These are phyloP conservation scores for Gautieria morchelliformis DNA, from an alignment of 768 basidiomycete genomes.

Conservation along the genomic window DNA sequence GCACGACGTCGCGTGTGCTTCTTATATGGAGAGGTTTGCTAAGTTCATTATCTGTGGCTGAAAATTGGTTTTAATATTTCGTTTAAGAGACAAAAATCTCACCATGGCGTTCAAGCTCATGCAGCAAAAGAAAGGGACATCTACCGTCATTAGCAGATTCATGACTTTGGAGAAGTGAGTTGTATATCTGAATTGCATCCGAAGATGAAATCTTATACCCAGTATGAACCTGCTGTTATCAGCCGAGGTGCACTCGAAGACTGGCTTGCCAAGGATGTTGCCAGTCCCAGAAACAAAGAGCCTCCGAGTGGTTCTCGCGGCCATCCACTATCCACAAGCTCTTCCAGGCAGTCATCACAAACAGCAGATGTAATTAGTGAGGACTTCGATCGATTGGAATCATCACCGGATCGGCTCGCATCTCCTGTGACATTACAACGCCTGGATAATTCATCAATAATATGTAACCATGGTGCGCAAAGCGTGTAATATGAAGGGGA, in stretches of 20 bases:
- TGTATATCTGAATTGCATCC: not conserved
- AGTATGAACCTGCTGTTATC: slow-evolving; percentile 47
- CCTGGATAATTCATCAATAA: slow-evolving; percentile 21
- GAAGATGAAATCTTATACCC: slow-evolving; percentile 5
- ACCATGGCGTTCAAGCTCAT: slow-evolving; percentile 38
- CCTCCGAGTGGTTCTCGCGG: not conserved
- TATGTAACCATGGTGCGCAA: slow-evolving; percentile 54
- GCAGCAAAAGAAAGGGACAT: slow-evolving; percentile 48
- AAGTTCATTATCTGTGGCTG: not conserved
- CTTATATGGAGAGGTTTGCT: slow-evolving; percentile 38
- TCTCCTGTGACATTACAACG: not conserved
- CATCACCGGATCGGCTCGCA: not conserved
- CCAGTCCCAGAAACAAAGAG: not conserved
- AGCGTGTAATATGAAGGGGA: slow-evolving; percentile 55
- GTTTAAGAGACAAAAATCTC: slow-evolving; percentile 22
- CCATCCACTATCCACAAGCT: not conserved
- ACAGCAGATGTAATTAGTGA: not conserved
- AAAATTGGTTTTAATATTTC: not conserved
- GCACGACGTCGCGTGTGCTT: slow-evolving; percentile 45
- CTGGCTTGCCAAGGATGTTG: slow-evolving; percentile 41
- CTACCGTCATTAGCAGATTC: slow-evolving; percentile 52
- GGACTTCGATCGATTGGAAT: not conserved
- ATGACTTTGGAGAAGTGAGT: slow-evolving; percentile 38
- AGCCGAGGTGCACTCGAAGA: slow-evolving; percentile 49
- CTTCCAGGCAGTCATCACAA: not conserved